A percentile compares a stretch with the other conserved stretches of the same genome.
Conservation (phyloP, 148 eudicot species). For the Chenopodium berlandieri region DNA sequence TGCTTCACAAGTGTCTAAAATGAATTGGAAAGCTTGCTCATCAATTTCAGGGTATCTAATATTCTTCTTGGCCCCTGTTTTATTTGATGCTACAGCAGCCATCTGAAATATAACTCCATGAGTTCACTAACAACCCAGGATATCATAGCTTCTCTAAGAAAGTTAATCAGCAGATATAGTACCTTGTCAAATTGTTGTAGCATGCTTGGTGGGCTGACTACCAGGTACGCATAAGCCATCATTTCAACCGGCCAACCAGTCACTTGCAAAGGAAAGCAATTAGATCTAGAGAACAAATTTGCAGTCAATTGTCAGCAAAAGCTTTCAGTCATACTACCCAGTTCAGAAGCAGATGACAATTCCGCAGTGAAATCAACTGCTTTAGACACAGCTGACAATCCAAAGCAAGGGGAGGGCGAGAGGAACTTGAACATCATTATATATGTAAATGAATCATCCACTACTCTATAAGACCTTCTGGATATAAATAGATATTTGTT, state of each 20-base stretch:
- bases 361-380: not conserved
- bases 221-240: slow-evolving; percentile 91
- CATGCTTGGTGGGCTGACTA: slow-evolving; percentile 89
- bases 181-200: slow-evolving; percentile 75
- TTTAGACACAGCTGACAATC: not conserved
- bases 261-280: slow-evolving; percentile 80
- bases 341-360: not conserved
- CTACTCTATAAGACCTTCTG: not conserved
- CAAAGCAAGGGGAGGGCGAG: not conserved
- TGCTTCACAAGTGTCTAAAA: slow-evolving; percentile 81
- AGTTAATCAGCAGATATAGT: not conserved
- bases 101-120: slow-evolving; percentile 43
- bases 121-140: slow-evolving; percentile 9
- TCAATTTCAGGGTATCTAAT: slow-evolving; percentile 74
- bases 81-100: slow-evolving; percentile 90
- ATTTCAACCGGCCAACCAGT: slow-evolving; percentile 97
- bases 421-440: not conserved
- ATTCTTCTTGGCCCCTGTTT: slow-evolving; percentile 53
- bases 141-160: not conserved
- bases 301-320: not conserved
- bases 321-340: not conserved
- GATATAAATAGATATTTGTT: not conserved
- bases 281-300: slow-evolving; percentile 45
- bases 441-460: not conserved
- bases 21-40: slow-evolving; percentile 70